Percentiles rank a stretch among this genome's conserved stretches.
phyloP scores from a whole-genome alignment of 257 asterid species.

The Solanum tarijense region DNA sequence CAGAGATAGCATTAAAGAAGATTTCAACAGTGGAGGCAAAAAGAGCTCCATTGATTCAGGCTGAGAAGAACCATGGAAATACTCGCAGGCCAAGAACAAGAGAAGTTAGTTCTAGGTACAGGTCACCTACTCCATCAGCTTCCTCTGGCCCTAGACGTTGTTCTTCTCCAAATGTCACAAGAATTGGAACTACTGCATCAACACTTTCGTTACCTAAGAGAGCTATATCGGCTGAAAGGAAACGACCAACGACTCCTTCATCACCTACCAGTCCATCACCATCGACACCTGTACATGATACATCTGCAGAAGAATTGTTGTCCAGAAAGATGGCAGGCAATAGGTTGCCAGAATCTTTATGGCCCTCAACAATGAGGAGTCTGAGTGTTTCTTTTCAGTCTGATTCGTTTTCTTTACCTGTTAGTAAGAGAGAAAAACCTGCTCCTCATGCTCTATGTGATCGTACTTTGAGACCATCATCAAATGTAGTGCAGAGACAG shows the following conservation, averaged over 20 bases:
- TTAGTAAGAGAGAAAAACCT: slow-evolving; percentile 48
- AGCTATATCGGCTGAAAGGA: slow-evolving; percentile 70
- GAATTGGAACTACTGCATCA: slow-evolving; percentile 23
- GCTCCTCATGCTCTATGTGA: slow-evolving; percentile 31
- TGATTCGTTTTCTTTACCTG: slow-evolving; percentile 34
- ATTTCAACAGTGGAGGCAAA: slow-evolving; percentile 30
- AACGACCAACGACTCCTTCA: slow-evolving; percentile 45
- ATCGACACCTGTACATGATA: slow-evolving; percentile 58
- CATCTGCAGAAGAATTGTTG: slow-evolving; percentile 24
- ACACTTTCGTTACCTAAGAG: slow-evolving; percentile 37
- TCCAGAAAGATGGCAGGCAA: slow-evolving; percentile 37
- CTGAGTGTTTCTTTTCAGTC: slow-evolving; percentile 54
- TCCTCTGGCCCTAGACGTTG: slow-evolving; percentile 42
- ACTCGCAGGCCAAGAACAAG: slow-evolving; percentile 37
- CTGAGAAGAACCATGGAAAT: slow-evolving; percentile 63
- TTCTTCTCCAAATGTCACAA: slow-evolving; percentile 48
- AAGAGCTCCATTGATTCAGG: slow-evolving; percentile 35
- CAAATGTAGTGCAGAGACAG: slow-evolving; percentile 43
- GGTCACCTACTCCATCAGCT: slow-evolving; percentile 55
- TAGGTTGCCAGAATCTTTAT: slow-evolving; percentile 57
- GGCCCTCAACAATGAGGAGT: slow-evolving; percentile 79
- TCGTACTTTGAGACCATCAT: slow-evolving; percentile 45
- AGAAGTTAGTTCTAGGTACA: slow-evolving; percentile 74
- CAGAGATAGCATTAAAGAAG: slow-evolving; percentile 38
- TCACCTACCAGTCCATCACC: slow-evolving; percentile 41